Base-by-base conservation (phyloP, 1,284 basidiomycete genomes). In the Microbotryum intermedium region DNA sequence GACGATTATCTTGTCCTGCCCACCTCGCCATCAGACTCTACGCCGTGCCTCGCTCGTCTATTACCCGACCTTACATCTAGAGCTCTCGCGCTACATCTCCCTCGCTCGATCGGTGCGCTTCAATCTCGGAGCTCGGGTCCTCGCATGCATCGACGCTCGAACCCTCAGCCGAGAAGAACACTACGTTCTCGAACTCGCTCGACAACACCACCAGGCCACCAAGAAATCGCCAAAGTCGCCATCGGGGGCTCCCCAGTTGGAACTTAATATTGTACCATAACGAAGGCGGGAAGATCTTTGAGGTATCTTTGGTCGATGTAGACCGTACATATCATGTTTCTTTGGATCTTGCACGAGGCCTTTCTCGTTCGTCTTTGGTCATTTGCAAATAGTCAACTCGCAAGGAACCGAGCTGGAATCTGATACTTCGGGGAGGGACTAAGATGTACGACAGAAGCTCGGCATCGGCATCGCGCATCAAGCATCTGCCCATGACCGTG, bases 1-100 rank as follows among this genome's bases (percentile, higher is more conserved):
- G 34, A 23, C 23, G 23, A 4, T 55, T 20, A 25, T 47, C n/a
- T 6, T n/a, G 8, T 52, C 1, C 10, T 25, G 2, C 28, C 39
- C 20, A 21, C 34, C 9, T 59, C 2, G 30, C 46, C 7, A 10
- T n/a, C 71, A 95, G 91, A 88, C 92, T 47, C 83, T 90, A 1
- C 85, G 92, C 57, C 94, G 94, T 74, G 90, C 92, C 9, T 94
- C 91, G 8, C 84, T 86, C 16, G 85, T 87, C 11, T 94, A 94
- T 74, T 97, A 97, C 74, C 90, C 90, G 0, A 86, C 84, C 2
- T 81, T 97, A 3, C 92, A 97, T 73, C 83, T 95, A 50, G 92
- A 95, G 75, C 79, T 97, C 51, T 82, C 90, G 2, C 82, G 90
- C 26, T 95, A 94, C 73, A 79, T 93, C 64, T 78, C 80, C 0